Evolutionary conservation across 2,329 filamentous ascomycete species (phyloP).

Genomic region (Truncatella angustata): DNA sequence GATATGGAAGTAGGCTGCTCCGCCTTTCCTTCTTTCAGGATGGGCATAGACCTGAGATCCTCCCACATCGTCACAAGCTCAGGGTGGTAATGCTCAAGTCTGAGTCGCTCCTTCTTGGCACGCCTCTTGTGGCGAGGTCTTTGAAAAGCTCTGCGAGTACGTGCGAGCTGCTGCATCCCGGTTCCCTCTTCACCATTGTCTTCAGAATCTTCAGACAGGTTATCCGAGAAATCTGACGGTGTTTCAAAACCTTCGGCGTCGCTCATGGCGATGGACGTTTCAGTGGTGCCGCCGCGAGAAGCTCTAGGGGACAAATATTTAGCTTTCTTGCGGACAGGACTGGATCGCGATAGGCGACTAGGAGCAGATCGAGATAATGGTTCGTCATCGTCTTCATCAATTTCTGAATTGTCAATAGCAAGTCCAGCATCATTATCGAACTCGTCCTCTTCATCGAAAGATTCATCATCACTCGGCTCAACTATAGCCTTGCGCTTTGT

Average conservation of each 20-base stretch:
- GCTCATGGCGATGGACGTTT: conserved; percentile 15
- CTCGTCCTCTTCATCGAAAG: conserved; percentile 12
- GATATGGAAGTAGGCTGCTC: conserved; percentile 75
- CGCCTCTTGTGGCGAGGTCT: conserved; percentile 13
- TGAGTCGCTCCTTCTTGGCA: conserved; percentile 52
- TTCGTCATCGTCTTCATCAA: conserved; percentile 14
- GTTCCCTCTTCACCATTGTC: conserved; percentile 13
- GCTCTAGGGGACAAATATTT: too few species aligned
- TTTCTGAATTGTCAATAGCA: conserved; percentile 5
- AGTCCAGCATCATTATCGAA: conserved; percentile 16
- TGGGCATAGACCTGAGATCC: conserved; percentile 65
- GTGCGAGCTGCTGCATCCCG: conserved; percentile 6
- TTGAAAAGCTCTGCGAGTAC: conserved; percentile 2
- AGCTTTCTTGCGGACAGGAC: too few species aligned
- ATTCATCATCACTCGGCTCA: neutral
- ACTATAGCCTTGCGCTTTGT: conserved; percentile 4
- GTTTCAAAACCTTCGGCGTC: conserved; percentile 22
- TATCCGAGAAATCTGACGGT: neutral
- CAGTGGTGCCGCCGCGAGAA: neutral
- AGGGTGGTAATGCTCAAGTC: conserved; percentile 75
- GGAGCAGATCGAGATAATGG: conserved; percentile 12
- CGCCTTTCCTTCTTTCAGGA: conserved; percentile 61
- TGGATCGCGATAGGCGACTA: too few species aligned
- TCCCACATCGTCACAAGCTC: conserved; percentile 82
- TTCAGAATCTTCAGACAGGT: neutral